phyloP scores from a whole-genome alignment of 805 yeast species.

The Debaryomyces maramus region DNA sequence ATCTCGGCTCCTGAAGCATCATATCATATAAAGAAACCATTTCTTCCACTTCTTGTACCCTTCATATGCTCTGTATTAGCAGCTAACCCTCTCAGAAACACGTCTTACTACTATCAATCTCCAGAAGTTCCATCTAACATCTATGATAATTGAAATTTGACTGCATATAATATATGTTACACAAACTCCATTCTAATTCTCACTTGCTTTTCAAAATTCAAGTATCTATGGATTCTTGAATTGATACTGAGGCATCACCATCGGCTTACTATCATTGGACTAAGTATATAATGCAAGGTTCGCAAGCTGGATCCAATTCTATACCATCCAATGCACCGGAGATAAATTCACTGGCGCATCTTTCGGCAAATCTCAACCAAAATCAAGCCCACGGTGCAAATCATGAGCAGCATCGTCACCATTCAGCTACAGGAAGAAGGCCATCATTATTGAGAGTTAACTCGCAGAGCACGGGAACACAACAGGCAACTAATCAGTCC shows the following conservation, averaged over 20 bases:
- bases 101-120: not conserved
- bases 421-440: slow-evolving; percentile 8
- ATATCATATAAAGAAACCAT: slow-evolving; percentile 36
- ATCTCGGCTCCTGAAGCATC: slow-evolving; percentile 25
- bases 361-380: not conserved
- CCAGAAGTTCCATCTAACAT: no score
- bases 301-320: not conserved
- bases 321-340: not conserved
- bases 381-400: not conserved
- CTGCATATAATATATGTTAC: no score
- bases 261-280: not conserved
- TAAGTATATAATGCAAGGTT: not conserved
- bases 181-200: not conserved
- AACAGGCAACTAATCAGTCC: not conserved
- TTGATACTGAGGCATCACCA: not conserved
- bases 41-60: not conserved
- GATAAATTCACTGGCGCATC: not conserved
- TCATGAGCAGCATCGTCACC: slow-evolving; percentile 3
- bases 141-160: no score
- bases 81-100: not conserved
- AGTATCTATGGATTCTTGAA: not conserved
- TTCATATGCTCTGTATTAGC: not conserved
- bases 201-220: not conserved
- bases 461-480: not conserved
- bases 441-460: slow-evolving; percentile 10